phyloP scores from a whole-genome alignment of 2,329 filamentous ascomycete species.

The Ascochyta lentis region DNA sequence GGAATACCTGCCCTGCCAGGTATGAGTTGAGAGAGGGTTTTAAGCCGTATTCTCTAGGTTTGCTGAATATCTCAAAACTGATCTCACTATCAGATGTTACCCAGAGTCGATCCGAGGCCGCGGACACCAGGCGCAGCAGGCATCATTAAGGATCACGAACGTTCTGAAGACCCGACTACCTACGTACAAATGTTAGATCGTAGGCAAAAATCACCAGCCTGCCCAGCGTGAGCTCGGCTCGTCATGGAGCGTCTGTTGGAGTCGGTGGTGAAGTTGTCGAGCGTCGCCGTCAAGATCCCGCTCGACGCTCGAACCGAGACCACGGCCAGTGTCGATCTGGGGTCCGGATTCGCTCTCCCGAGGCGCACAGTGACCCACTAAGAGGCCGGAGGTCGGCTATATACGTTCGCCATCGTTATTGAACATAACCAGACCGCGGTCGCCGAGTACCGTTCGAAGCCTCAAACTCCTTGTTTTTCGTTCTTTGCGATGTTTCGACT shows the following conservation, averaged over 20 bases:
- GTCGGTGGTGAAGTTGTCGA: background rate
- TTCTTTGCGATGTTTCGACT: slow-evolving; percentile 2
- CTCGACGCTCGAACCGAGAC: slow-evolving; percentile 4
- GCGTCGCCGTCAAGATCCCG: background rate
- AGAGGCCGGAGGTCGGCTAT: slow-evolving; percentile 13
- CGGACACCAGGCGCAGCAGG: background rate
- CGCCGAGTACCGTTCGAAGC: background rate
- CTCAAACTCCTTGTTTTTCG: background rate
- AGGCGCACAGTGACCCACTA: slow-evolving; percentile 1
- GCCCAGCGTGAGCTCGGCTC: background rate
- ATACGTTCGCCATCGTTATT: slow-evolving; percentile 1
- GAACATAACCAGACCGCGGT: background rate
- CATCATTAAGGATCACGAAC: background rate
- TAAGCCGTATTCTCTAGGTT: background rate
- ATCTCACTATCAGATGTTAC: background rate
- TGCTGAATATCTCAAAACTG: background rate
- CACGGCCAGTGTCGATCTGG: slow-evolving; percentile 5
- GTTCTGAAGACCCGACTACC: background rate
- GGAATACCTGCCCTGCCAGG: background rate
- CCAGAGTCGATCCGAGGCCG: background rate
- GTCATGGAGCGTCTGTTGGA: background rate
- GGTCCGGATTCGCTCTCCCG: slow-evolving; percentile 6
- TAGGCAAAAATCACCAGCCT: background rate
- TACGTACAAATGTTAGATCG: background rate
- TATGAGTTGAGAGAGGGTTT: background rate